Base-by-base conservation (phyloP, 139 green algal species). In the Volvox africanus region DNA sequence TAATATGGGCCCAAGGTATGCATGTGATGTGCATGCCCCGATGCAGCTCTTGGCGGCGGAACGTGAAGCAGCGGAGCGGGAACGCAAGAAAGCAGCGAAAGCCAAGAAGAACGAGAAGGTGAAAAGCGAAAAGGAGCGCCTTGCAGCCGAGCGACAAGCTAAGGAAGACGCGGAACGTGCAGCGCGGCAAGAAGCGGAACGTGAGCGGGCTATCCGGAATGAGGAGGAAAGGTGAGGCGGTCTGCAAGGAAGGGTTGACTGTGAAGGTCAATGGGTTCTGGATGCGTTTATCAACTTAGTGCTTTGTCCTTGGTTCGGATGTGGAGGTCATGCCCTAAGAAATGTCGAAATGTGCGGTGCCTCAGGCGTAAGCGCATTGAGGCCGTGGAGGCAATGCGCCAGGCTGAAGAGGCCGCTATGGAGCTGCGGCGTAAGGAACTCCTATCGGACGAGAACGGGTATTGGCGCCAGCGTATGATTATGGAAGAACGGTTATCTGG, bases 401-500 rank as follows among this genome's bases (percentile, higher is more conserved):
- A 79, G 37, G 93, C 92, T 24, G 95, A 97, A 89, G 96, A 98
- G 92, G 94, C 93, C 90, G 69, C 92, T 21, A 96, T 97, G 92
- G 96, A 97, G 91, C 86, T 77, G 44, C 92, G 96, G n/a, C 93
- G 96, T 24, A 84, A 93, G 91, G 94, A 97, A 94, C 93, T 98
- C 88, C 92, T 98, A 88, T 91, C 62, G 22, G 96, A 98, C 77
- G 93, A 97, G 87, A 89, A 95, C 65, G 96, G 95, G 28, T 97
- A 98, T 92, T 98, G 97, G 97, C 91, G 93, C 32, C 92, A 95
- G 93, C 95, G 96, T 89, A 97, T 96, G 94, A 92, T 91, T 0
- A 93, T 95, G 90, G 95, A 95, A 84, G 89, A 93, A 71, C 87
- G 84, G 20, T 33, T 90, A 28, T 77, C 32, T 68, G 88, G 13